Conservation (phyloP, 2,329 filamentous ascomycete species). For the Penicillium olsonii region DNA sequence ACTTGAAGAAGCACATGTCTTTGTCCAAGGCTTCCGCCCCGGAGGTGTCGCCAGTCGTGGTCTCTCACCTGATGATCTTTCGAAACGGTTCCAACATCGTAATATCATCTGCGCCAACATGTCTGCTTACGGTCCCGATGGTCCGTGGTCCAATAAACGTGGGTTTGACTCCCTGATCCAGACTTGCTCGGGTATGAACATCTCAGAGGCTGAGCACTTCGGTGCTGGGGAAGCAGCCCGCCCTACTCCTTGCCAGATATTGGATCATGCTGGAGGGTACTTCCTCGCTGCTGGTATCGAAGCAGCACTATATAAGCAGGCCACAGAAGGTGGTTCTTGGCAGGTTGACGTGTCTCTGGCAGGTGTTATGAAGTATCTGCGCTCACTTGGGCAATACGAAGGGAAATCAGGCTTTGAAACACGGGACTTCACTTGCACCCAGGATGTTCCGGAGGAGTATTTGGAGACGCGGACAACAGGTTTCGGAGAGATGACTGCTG, state of each 20-base stretch:
- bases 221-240: slow-evolving; percentile 43
- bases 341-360: slow-evolving; percentile 59
- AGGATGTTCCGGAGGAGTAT: slow-evolving; percentile 35
- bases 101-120: slow-evolving; percentile 54
- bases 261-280: slow-evolving; percentile 60
- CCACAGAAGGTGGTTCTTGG: slow-evolving; percentile 50
- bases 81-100: slow-evolving; percentile 37
- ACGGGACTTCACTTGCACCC: slow-evolving; percentile 32
- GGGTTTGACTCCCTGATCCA: slow-evolving; percentile 61
- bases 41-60: slow-evolving; percentile 42
- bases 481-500: slow-evolving; percentile 51
- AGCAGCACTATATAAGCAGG: slow-evolving; percentile 53
- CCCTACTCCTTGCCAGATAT: slow-evolving; percentile 55
- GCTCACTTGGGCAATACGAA: slow-evolving; percentile 55
- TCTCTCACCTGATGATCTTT: slow-evolving; percentile 23
- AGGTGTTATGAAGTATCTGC: slow-evolving; percentile 57
- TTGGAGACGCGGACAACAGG: slow-evolving; percentile 49
- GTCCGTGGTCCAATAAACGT: slow-evolving; percentile 50
- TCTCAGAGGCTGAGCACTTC: slow-evolving; percentile 54
- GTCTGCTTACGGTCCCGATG: slow-evolving; percentile 54
- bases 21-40: slow-evolving; percentile 52
- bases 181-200: slow-evolving; percentile 58
- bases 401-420: slow-evolving; percentile 48
- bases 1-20: slow-evolving; percentile 42
- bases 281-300: slow-evolving; percentile 56